Percentiles rank a stretch among this genome's conserved stretches.
Conservation (phyloP, 805 yeast genomes). For the Candida khao-thaluensis region DNA sequence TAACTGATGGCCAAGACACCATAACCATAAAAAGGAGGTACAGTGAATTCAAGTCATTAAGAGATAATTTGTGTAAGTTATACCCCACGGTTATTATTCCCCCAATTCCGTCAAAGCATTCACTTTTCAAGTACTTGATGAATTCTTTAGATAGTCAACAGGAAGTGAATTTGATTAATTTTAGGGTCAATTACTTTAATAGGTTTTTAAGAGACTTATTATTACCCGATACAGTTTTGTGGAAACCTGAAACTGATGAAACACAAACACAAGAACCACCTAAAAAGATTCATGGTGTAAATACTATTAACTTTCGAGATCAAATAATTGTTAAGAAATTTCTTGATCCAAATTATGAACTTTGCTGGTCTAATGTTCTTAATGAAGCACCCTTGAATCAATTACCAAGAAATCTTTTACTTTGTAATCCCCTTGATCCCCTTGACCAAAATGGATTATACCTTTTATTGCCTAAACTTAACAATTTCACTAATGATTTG, state of each 20-base stretch:
- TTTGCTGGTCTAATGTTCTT: conserved; percentile 51
- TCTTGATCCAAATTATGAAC: conserved; percentile 50
- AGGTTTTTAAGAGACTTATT: conserved; percentile 42
- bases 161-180: conserved; percentile 42
- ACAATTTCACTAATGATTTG: conserved; percentile 28
- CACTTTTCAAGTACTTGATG: conserved; percentile 42
- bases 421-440: conserved; percentile 52
- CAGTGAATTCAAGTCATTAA: conserved; percentile 43
- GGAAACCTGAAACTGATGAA: conserved; percentile 14
- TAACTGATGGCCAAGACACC: conserved; percentile 10
- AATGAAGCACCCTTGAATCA: conserved; percentile 45
- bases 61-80: conserved; percentile 37
- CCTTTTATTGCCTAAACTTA: conserved; percentile 44
- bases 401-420: conserved; percentile 47
- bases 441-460: conserved; percentile 54
- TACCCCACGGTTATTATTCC: conserved; percentile 42
- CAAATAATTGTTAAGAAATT: conserved; percentile 46
- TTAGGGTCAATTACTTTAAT: conserved; percentile 46
- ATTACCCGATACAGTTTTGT: not conserved
- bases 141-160: conserved; percentile 39
- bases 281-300: conserved; percentile 15
- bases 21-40: conserved; percentile 38
- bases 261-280: conserved; percentile 9
- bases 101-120: conserved; percentile 48
- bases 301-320: conserved; percentile 22